A percentile compares a stretch with the other conserved stretches of the same genome.
phyloP scores from a whole-genome alignment of 2,329 filamentous ascomycete species.

The Stagonosporopsis chrysanthemi region DNA sequence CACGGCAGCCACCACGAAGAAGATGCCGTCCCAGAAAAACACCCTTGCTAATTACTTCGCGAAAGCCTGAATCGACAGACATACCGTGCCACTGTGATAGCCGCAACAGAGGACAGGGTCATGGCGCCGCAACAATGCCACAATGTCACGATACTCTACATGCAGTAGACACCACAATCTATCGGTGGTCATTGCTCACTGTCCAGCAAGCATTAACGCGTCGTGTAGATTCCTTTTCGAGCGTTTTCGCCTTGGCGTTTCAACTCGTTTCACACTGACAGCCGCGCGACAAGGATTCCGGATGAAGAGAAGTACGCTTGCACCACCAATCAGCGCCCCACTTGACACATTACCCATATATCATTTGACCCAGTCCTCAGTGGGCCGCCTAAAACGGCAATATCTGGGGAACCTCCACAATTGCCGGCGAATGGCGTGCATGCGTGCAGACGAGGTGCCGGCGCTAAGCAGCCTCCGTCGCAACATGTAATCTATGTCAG shows the following conservation, averaged over 20 bases:
- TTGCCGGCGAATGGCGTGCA: slow-evolving; percentile 23
- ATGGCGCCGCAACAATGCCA: neutral
- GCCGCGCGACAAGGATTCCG: slow-evolving; percentile 12
- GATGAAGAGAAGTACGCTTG: slow-evolving; percentile 6
- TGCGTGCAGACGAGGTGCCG: slow-evolving; percentile 20
- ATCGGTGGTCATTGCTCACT: neutral
- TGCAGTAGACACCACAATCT: neutral
- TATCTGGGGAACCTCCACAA: slow-evolving; percentile 25
- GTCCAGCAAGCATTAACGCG: neutral
- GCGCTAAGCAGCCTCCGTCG: slow-evolving; percentile 31
- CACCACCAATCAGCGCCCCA: slow-evolving; percentile 24
- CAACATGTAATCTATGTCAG: slow-evolving; percentile 32
- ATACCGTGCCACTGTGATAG: neutral
- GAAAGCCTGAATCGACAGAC: slow-evolving; percentile 15
- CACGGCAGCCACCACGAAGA: slow-evolving; percentile 44
- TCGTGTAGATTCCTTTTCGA: neutral
- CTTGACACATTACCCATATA: slow-evolving; percentile 28
- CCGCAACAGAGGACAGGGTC: neutral
- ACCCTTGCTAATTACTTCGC: slow-evolving; percentile 45
- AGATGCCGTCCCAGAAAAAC: slow-evolving; percentile 43
- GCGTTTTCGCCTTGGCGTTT: slow-evolving; percentile 20
- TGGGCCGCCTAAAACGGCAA: slow-evolving; percentile 29
- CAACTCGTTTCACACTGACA: slow-evolving; percentile 17
- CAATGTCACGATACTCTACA: neutral
- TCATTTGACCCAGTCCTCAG: slow-evolving; percentile 21